These are phyloP conservation scores for Martensiomyces pterosporus DNA, from an alignment of 192 early-diverging fungal species.

Conservation along the genomic window DNA sequence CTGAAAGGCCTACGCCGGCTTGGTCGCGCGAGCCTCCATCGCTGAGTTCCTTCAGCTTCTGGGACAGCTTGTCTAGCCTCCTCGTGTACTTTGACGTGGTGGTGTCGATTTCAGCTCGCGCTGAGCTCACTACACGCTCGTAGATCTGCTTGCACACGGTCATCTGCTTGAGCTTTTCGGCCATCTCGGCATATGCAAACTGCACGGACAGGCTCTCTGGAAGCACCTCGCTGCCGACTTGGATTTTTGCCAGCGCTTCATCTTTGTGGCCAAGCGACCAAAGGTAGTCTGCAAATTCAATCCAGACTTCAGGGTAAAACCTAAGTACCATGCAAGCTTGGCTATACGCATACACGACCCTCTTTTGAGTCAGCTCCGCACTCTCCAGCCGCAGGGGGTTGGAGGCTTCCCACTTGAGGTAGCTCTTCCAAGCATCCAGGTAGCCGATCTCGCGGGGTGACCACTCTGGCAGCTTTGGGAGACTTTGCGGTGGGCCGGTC, in stretches of 20 bases:
- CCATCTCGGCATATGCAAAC: constrained; percentile 69
- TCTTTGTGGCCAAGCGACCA: constrained; percentile 11
- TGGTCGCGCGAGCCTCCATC: too few relatives aligned
- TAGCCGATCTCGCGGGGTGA: constrained; percentile 59
- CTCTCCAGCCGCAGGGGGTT: constrained; percentile 79
- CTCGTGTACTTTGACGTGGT: constrained; percentile 15
- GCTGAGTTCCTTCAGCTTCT: constrained; percentile 19
- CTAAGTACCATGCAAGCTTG: constrained; percentile 79
- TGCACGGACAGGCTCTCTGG: constrained; percentile 60
- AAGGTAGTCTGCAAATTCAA: constrained; percentile 43
- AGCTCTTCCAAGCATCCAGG: constrained; percentile 77
- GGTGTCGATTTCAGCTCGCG: constrained; percentile 17
- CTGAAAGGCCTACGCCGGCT: too few relatives aligned
- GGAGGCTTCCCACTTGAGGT: constrained; percentile 84
- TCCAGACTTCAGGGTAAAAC: constrained; percentile 88
- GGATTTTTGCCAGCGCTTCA: constrained; percentile 32
- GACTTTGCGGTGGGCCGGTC: constrained; percentile 46
- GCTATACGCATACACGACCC: constrained; percentile 83
- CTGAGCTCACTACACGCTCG: constrained; percentile 38
- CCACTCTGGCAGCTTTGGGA: constrained; percentile 81
- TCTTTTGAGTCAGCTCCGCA: constrained; percentile 47
- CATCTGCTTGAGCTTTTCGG: constrained; percentile 59
- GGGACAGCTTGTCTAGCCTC: constrained; percentile 29
- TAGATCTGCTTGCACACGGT: constrained; percentile 54
- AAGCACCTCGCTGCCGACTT: constrained; percentile 21